These are phyloP conservation scores for Mycena maculata DNA, from an alignment of 768 basidiomycete genomes.

Conservation along the genomic window DNA sequence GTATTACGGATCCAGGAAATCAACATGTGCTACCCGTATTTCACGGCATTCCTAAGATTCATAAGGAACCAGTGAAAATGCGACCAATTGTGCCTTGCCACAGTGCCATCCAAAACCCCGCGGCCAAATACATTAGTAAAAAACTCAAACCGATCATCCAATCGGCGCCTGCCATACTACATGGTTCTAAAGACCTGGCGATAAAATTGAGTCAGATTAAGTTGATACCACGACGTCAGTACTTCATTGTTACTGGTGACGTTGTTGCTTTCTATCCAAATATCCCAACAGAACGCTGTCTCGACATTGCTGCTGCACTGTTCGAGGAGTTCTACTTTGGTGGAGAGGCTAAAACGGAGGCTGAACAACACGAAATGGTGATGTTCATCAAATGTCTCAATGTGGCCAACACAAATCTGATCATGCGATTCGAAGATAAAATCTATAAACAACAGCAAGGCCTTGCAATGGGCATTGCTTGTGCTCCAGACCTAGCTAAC, in stretches of 20 bases:
- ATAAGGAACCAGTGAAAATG: slow-evolving; percentile 45
- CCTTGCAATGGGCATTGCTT: slow-evolving; percentile 47
- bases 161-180: slow-evolving; percentile 42
- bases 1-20: slow-evolving; percentile 12
- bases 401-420: slow-evolving; percentile 37
- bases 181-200: slow-evolving; percentile 48
- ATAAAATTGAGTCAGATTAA: slow-evolving; percentile 44
- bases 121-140: slow-evolving; percentile 46
- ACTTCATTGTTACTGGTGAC: slow-evolving; percentile 46
- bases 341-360: not conserved
- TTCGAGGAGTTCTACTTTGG: slow-evolving; percentile 30
- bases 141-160: slow-evolving; percentile 45
- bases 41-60: slow-evolving; percentile 49
- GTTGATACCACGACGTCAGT: slow-evolving; percentile 11
- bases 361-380: slow-evolving; percentile 9
- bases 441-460: slow-evolving; percentile 42
- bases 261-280: slow-evolving; percentile 50
- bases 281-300: slow-evolving; percentile 34
- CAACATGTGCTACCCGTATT: slow-evolving; percentile 31
- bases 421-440: slow-evolving; percentile 36
- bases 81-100: slow-evolving; percentile 49
- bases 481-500: slow-evolving; percentile 46
- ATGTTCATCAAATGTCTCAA: slow-evolving; percentile 31
- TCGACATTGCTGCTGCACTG: slow-evolving; percentile 36
- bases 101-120: slow-evolving; percentile 41